Percentiles rank a stretch among this genome's conserved stretches.
Conservation (phyloP, 176 grass and related monocot genomes). For the Microstegium vimineum region DNA sequence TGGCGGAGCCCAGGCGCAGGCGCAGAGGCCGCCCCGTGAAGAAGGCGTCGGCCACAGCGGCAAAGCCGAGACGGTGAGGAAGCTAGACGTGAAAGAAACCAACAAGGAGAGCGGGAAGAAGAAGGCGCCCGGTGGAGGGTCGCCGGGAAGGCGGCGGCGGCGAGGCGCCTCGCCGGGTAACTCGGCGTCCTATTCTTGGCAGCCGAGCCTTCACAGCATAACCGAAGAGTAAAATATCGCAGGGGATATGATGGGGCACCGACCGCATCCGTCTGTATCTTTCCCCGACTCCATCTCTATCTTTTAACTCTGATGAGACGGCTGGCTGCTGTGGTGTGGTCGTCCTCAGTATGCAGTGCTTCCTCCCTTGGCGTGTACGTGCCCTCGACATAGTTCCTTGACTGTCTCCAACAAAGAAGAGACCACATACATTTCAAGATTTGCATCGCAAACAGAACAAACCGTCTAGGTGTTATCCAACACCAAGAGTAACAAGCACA, state of each 20-base stretch:
- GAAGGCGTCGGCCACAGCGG: background rate
- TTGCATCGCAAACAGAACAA: too few species aligned
- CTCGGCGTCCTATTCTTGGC: slow-evolving; percentile 42
- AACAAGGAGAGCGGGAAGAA: background rate
- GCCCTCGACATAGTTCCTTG: background rate
- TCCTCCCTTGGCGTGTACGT: background rate
- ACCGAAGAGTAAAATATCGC: slow-evolving; percentile 43
- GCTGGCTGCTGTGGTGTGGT: background rate
- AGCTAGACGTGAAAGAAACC: background rate
- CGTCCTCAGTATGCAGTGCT: background rate
- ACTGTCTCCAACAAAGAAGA: too few species aligned
- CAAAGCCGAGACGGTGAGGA: background rate
- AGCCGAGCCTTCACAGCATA: slow-evolving; percentile 61
- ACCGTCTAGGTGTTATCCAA: too few species aligned
- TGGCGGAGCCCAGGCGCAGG: background rate
- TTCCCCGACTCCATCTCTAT: background rate
- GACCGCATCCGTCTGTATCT: background rate
- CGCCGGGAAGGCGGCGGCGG: background rate
- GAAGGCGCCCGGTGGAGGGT: background rate
- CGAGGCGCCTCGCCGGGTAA: slow-evolving; percentile 26
- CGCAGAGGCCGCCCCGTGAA: background rate
- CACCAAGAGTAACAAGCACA: too few species aligned
- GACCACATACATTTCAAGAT: too few species aligned
- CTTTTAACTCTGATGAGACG: background rate
- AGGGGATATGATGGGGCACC: background rate